Evolutionary conservation across 2,329 filamentous ascomycete species (phyloP).

Genomic region (Chaetomiaceae sp.): DNA sequence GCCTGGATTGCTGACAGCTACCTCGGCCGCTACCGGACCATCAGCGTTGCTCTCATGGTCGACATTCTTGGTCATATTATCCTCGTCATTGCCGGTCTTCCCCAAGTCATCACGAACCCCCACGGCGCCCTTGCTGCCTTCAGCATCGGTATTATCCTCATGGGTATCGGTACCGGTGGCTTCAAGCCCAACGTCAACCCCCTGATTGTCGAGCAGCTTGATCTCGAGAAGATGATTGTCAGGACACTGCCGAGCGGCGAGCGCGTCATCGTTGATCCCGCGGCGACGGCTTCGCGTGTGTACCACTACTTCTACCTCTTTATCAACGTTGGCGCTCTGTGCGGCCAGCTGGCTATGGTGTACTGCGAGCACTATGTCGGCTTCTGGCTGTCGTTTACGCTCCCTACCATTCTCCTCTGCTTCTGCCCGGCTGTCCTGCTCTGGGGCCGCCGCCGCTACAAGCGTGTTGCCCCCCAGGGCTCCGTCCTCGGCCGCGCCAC

Average conservation of each 20-base stretch:
- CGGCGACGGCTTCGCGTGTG: slow-evolving; percentile 57
- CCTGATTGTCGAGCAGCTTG: slow-evolving; percentile 62
- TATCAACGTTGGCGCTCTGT: slow-evolving; percentile 65
- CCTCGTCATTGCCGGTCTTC: slow-evolving; percentile 61
- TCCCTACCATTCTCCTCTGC: slow-evolving; percentile 63
- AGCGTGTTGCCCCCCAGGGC: slow-evolving; percentile 55
- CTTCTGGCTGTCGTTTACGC: slow-evolving; percentile 66
- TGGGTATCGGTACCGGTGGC: slow-evolving; percentile 63
- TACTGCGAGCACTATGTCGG: slow-evolving; percentile 72
- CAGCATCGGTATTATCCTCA: slow-evolving; percentile 52
- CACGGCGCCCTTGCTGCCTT: slow-evolving; percentile 57
- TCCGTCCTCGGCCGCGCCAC: slow-evolving; percentile 64
- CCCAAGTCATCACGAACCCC: slow-evolving; percentile 54
- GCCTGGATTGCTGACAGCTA: slow-evolving; percentile 51
- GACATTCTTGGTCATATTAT: slow-evolving; percentile 64
- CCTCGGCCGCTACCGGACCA: slow-evolving; percentile 64
- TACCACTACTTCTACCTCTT: slow-evolving; percentile 69
- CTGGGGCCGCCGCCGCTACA: slow-evolving; percentile 56
- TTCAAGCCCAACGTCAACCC: slow-evolving; percentile 72
- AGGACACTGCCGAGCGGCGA: slow-evolving; percentile 52
- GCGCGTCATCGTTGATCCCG: slow-evolving; percentile 61
- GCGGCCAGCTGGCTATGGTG: slow-evolving; percentile 62
- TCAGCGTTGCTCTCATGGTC: slow-evolving; percentile 56
- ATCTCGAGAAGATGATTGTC: slow-evolving; percentile 51
- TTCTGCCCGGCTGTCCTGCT: slow-evolving; percentile 59